These are phyloP conservation scores for Quercus engelmannii DNA, from an alignment of 306 rosid species.

Conservation along the genomic window DNA sequence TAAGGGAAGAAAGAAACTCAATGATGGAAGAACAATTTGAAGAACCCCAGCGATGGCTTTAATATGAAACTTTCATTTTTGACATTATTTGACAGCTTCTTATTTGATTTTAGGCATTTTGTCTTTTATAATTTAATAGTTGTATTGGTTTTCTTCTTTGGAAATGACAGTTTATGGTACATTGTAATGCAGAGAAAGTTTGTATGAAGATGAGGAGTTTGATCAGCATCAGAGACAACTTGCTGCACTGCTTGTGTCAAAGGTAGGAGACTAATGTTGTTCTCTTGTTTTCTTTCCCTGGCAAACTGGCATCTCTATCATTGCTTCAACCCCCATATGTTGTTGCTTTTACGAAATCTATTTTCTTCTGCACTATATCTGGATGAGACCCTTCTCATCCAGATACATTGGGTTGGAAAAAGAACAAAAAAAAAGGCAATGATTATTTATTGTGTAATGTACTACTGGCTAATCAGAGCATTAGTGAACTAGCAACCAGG, in stretches of 20 bases:
- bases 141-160: not conserved
- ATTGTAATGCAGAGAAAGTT: conserved; percentile 64
- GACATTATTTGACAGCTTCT: not conserved
- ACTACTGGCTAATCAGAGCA: not conserved
- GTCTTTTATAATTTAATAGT: conserved; percentile 3
- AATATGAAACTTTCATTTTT: not conserved
- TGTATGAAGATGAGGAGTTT: conserved; percentile 92
- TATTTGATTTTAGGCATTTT: not conserved
- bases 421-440: not conserved
- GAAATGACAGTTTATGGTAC: not conserved
- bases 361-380: not conserved
- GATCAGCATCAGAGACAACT: conserved; percentile 89
- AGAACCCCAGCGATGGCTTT: too few relatives aligned
- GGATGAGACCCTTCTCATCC: not conserved
- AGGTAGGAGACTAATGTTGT: conserved; percentile 45
- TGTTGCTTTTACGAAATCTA: not conserved
- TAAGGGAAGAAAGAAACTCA: too few relatives aligned
- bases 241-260: conserved; percentile 88
- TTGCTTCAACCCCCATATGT: not conserved
- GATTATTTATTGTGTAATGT: not conserved
- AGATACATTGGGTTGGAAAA: not conserved
- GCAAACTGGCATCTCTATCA: not conserved
- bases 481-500: not conserved
- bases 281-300: not conserved
- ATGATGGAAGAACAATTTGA: too few relatives aligned